Evolutionary conservation across 768 basidiomycete genomes (phyloP), one percentile per base, ranked within the genome.

Genomic region (Macrolepiota fuliginosa): DNA sequence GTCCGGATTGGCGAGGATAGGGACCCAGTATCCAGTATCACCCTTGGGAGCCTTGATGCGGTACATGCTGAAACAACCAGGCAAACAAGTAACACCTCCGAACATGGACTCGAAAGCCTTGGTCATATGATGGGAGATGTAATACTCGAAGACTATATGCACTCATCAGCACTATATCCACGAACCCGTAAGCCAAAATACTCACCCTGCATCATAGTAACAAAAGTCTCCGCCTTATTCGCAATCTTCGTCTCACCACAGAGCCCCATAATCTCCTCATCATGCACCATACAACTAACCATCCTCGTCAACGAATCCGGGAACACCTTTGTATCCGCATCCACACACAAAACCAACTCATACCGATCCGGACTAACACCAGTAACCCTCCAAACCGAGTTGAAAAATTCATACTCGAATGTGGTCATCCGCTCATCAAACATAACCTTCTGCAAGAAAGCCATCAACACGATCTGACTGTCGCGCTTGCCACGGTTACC

Each of bases 51-150:
- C 92, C 78, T 98, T 99, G 86, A 98, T 95, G 66, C 97, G 89
- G 78, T 98, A 98, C 96, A 98, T 98, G 67, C 90, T 93, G 85
- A 99, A 99, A 79, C 97, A 99, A 65, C 97, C 97, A 24, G 97
- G 97, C 66, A 99, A 82, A 84, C 97, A 99, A 59, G 97, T 98
- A 6, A 99, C 97, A 82, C 96, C 95, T 70, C 97, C 97, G 69
- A 98, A 98, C 89, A 96, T 96, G 3, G 96, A 94, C 77, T 99
- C 97, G 81, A 98, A 98, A 3, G 96, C 96, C 80, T 99, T 99
- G 40, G 94, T 96, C 83, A 96, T 84, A 73, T 98, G 96, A 72
- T 99, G 97, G 9, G 97, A 98, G 77, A 98, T 97, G 81, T 98
- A 99, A 75, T 99, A 99, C 76, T 99, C 96, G 73, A 99, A 99